A percentile compares a stretch with the other conserved stretches of the same genome.
Conservation (phyloP, 352 stramenopile species). For the Globisporangium canariense region DNA sequence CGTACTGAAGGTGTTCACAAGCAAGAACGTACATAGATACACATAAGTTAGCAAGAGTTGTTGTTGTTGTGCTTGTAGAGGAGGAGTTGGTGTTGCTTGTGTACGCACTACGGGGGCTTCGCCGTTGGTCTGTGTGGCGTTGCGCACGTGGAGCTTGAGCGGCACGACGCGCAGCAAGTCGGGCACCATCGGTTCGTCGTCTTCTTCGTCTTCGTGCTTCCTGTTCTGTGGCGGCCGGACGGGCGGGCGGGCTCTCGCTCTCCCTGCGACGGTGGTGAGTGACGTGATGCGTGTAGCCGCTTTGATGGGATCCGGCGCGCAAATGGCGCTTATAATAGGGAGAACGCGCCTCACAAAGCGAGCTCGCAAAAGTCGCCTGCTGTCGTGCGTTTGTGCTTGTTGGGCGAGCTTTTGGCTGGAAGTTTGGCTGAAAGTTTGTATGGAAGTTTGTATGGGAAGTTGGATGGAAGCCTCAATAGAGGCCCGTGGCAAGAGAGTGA, state of each 20-base stretch:
- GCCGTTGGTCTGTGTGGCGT: conserved; percentile 48
- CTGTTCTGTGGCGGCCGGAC: not conserved
- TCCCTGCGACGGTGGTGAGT: not conserved
- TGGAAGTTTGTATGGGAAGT: conserved; percentile 7
- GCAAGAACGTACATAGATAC: conserved; percentile 4
- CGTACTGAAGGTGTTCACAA: conserved; percentile 27
- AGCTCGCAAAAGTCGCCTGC: conserved; percentile 10
- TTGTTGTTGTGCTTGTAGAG: conserved; percentile 1
- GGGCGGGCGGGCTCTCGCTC: not conserved
- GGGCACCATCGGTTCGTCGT: conserved; percentile 12
- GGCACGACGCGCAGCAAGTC: conserved; percentile 27
- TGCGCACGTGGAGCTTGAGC: conserved; percentile 61
- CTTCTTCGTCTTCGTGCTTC: not conserved
- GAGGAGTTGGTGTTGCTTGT: not conserved
- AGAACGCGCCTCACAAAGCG: not conserved
- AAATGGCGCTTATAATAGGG: conserved; percentile 9
- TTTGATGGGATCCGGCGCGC: conserved; percentile 11
- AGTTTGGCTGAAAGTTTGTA: conserved; percentile 4
- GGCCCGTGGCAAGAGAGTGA: conserved; percentile 6
- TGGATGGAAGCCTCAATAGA: not conserved
- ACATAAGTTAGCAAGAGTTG: not conserved
- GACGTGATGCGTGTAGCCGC: not conserved
- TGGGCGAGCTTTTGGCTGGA: not conserved
- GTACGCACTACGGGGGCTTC: conserved; percentile 47
- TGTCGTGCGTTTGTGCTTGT: conserved; percentile 9